phyloP scores from a whole-genome alignment of 2,329 filamentous ascomycete genomes.

The Calonectria multiphialidica region DNA sequence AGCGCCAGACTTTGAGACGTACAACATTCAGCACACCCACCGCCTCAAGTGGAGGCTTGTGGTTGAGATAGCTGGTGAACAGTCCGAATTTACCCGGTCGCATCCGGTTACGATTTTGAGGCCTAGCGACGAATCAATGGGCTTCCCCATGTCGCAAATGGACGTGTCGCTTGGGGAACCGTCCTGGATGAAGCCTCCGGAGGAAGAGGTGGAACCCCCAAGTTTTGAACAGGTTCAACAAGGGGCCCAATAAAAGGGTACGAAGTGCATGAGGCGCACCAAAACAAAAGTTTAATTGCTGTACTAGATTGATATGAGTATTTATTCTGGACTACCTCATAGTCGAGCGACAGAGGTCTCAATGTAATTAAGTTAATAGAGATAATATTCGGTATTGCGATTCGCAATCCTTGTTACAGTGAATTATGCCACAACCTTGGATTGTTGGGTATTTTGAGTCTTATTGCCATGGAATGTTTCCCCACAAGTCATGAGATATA shows the following conservation, averaged over 20 bases:
- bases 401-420: too few relatives aligned
- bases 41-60: conserved; percentile 31
- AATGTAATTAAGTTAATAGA: too few relatives aligned
- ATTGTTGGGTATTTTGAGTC: too few relatives aligned
- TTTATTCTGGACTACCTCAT: too few relatives aligned
- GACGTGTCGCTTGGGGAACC: not conserved
- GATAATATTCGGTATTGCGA: too few relatives aligned
- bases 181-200: conserved; percentile 8
- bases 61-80: not conserved
- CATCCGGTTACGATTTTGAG: conserved; percentile 1
- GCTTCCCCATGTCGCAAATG: not conserved
- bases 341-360: too few relatives aligned
- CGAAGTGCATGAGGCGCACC: too few relatives aligned
- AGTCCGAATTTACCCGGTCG: not conserved
- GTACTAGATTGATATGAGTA: not conserved
- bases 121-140: conserved; percentile 5
- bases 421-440: too few relatives aligned
- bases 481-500: too few relatives aligned
- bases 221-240: conserved; percentile 5
- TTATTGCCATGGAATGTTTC: too few relatives aligned
- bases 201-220: not conserved
- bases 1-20: conserved; percentile 38
- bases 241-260: not conserved
- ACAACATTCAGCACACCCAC: conserved; percentile 42
- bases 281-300: not conserved